Percentiles rank a stretch among this genome's conserved stretches.
phyloP scores from a whole-genome alignment of 305 asterid genomes.

The Solanum chacoense region DNA sequence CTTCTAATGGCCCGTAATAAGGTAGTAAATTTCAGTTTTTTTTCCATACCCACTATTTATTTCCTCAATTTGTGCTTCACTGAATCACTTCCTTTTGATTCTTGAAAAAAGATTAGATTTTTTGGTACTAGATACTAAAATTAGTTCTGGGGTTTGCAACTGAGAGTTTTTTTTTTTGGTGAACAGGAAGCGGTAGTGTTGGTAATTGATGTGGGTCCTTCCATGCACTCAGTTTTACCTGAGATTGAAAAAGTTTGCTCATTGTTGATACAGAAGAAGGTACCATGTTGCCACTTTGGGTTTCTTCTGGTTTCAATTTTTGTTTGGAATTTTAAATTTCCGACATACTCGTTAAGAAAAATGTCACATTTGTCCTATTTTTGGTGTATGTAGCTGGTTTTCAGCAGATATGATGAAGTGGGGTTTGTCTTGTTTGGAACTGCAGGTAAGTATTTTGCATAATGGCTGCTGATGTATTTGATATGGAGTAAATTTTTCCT shows the following conservation, averaged over 20 bases:
- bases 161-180: background rate
- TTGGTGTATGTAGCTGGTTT: constrained; percentile 53
- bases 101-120: background rate
- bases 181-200: constrained; percentile 67
- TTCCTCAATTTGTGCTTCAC: background rate
- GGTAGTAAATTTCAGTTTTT: constrained; percentile 33
- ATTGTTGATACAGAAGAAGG: constrained; percentile 81
- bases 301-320: background rate
- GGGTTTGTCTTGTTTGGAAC: constrained; percentile 77
- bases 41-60: background rate
- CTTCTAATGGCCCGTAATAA: constrained; percentile 67
- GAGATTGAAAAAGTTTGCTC: constrained; percentile 77
- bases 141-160: background rate
- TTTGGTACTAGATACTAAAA: background rate
- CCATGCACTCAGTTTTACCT: constrained; percentile 70
- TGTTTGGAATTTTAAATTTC: background rate
- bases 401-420: constrained; percentile 64
- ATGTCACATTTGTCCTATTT: background rate
- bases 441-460: constrained; percentile 37
- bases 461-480: background rate
- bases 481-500: background rate
- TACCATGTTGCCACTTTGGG: constrained; percentile 3
- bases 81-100: background rate
- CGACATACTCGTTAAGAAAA: background rate
- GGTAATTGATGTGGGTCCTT: constrained; percentile 86